These are phyloP conservation scores for Coemansia sp. DNA, from an alignment of 192 early-diverging fungal genomes.

Conservation along the genomic window DNA sequence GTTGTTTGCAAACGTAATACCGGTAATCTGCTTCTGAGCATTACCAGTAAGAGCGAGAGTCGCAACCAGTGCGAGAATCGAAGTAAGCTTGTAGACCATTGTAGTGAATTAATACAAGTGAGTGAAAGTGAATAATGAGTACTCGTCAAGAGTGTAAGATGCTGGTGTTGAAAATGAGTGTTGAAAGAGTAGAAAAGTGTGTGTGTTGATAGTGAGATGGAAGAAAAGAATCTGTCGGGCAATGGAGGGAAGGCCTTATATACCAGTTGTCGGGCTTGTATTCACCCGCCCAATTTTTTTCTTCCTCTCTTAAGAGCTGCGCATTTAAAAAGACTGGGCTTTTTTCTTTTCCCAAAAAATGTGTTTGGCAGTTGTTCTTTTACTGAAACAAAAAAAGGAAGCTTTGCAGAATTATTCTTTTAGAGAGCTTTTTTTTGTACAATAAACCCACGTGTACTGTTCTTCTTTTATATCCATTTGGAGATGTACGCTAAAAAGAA, in stretches of 20 bases:
- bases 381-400: neutral
- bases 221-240: neutral
- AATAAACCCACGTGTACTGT: neutral
- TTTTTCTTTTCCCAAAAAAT: neutral
- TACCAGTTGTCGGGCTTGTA: neutral
- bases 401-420: neutral
- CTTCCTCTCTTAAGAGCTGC: neutral
- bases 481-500: neutral
- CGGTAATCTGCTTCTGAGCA: constrained; percentile 2
- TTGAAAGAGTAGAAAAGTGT: neutral
- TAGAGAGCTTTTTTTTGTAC: neutral
- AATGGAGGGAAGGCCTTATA: neutral
- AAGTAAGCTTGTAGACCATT: constrained; percentile 13
- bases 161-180: neutral
- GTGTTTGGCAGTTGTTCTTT: neutral
- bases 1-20: neutral
- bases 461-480: neutral
- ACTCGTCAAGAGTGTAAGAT: constrained; percentile 1
- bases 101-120: neutral
- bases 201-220: constrained; percentile 3
- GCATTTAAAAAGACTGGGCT: neutral
- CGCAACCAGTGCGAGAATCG: constrained; percentile 12
- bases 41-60: neutral
- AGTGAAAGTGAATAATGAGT: neutral
- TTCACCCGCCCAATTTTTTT: neutral